Evolutionary conservation across 345 rosid species (phyloP).

Genomic region (Psidium friedrichsthalianum): DNA sequence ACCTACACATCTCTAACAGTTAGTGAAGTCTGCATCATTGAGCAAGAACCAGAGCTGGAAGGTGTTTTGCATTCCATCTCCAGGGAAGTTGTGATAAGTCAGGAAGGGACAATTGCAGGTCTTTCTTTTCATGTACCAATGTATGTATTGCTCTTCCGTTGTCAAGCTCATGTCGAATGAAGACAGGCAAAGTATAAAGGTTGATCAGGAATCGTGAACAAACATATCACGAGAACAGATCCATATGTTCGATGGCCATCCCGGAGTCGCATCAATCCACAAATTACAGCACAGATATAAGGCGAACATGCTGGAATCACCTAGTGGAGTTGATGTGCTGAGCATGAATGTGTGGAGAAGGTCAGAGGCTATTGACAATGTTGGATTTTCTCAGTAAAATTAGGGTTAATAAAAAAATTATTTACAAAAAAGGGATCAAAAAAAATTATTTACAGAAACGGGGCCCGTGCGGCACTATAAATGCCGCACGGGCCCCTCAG

Average conservation of each 20-base stretch:
- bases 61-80: not conserved
- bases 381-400: not conserved
- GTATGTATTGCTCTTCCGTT: not conserved
- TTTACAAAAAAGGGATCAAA: too few relatives aligned
- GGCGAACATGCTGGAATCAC: too few relatives aligned
- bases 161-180: not conserved
- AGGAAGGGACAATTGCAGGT: not conserved
- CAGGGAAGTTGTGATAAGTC: not conserved
- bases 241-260: not conserved
- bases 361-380: not conserved
- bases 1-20: not conserved
- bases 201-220: not conserved
- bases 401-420: too few relatives aligned
- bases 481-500: too few relatives aligned
- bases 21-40: not conserved
- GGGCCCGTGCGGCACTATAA: too few relatives aligned
- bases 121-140: not conserved
- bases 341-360: constrained; percentile 30
- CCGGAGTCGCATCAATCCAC: too few relatives aligned
- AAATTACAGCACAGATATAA: too few relatives aligned
- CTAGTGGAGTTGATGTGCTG: not conserved
- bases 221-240: not conserved
- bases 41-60: not conserved
- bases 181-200: not conserved
- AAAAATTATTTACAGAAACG: too few relatives aligned